Evolutionary conservation across 2,329 filamentous ascomycete species (phyloP), one percentile per base, ranked within the genome.

Genomic region (Metarhizium sp.): DNA sequence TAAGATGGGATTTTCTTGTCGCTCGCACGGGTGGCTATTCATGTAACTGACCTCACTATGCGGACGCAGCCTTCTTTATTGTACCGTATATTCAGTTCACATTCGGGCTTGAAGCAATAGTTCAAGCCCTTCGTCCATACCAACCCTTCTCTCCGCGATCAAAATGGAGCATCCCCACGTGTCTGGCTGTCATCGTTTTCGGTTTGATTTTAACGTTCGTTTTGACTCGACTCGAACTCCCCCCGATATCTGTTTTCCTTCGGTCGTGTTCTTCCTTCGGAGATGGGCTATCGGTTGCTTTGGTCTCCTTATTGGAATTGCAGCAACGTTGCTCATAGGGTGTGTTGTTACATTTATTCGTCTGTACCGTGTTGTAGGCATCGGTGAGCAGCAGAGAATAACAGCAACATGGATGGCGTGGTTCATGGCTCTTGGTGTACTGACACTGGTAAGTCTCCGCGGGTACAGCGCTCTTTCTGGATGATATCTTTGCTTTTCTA

Each of bases 371-470:
- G 78, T 76, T 57, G 70, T 75, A 14, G 73, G 75, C 16, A 75
- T 87, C 52, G 81, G 84, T 43, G 72, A 77, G 20, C 74, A 77
- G 16, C 82, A 88, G 66, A 74, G 85, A 50, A 77, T 83, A 56
- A 75, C 81, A 38, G 85, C 85, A 4, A 87, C 85, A 6, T 76
- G 82, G 57, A 87, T 88, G 82, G 80, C 86, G 11, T 88, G 86
- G 65, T 88, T 85, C 64, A 72, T 87, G 59, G 67, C 77, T 2
- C 66, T 86, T 53, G 81, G 76, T 16, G 71, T 82, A 54, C 67
- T 80, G 51, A 82, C 77, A 54, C 81, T 78, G 65, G 84, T 87
- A 62, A 69, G 79, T 71, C 25, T 18, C 10, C n/a, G 6, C 32
- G 32, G 38, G 38, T 13, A 13, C 13, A 11, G 13, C 13, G 18